Base-by-base conservation (phyloP, 202 grass and related monocot genomes). In the Brachypodium distachyon region DNA sequence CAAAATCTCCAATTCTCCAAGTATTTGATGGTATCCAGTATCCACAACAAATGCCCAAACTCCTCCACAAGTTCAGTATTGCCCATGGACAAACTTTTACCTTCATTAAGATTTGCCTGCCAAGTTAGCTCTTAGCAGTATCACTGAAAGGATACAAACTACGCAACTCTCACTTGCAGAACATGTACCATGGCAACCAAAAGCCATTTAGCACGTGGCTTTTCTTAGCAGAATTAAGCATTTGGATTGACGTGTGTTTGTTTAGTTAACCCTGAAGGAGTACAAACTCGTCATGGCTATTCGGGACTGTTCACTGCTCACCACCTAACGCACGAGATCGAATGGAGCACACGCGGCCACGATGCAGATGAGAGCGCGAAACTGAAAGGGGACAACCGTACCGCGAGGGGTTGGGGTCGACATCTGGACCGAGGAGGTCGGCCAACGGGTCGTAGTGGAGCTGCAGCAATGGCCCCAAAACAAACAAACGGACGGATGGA, bases 381-480 rank as follows among this genome's bases (percentile, higher is more conserved):
- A n/a, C n/a, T 22, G 23, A 16, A 75, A 39, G 27, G 34, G 72
- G 1, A 19, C 67, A 63, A 61, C 32, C 77, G 12, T 76, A 93
- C 90, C 60, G 89, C 55, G 74, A 70, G 17, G 56, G 34, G 36
- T 60, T 65, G 40, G 70, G 33, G 58, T 63, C 76, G 41, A 85
- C 39, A 46, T 90, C 87, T 55, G 84, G 72, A 17, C 85, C 85
- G 14, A 87, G 71, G 26, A 89, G 62, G 61, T 97, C 83, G 13
- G 67, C 55, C 42, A 81, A 83, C 25, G 85, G 71, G 85, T 88
- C 77, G 64, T 83, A 87, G 10, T 83, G 85, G 61, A 82, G 47
- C 85, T 97, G 85, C 81, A 34, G 52, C 22, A 49, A 49, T 66
- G 41, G 18, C 38, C 38, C 61, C 28, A 70, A 73, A 16, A 55